Percentiles rank a stretch among this genome's conserved stretches.
Evolutionary conservation across 1,284 basidiomycete species (phyloP).

Genomic region (Heliocybe sulcata): DNA sequence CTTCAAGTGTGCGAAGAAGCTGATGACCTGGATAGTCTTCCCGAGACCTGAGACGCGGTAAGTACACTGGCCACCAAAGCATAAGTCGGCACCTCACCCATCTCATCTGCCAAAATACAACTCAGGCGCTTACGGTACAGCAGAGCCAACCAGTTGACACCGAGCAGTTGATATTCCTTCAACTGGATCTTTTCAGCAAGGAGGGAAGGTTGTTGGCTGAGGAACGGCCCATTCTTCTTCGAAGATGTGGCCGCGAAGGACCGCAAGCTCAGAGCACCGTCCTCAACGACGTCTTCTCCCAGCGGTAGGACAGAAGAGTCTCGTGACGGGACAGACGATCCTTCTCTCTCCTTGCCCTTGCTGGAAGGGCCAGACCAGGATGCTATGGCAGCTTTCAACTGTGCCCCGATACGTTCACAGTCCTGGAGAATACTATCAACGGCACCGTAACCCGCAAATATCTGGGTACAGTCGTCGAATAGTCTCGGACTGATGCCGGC

Average conservation of each 20-base stretch:
- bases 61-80: slow-evolving; percentile 4
- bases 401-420: slow-evolving; percentile 81
- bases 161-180: slow-evolving; percentile 96
- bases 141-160: slow-evolving; percentile 96
- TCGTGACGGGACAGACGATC: slow-evolving; percentile 9
- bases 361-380: slow-evolving; percentile 59
- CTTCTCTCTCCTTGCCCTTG: slow-evolving; percentile 36
- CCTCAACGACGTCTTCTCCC: slow-evolving; percentile 34
- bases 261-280: slow-evolving; percentile 56
- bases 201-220: slow-evolving; percentile 70
- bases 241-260: slow-evolving; percentile 36
- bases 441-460: slow-evolving; percentile 86
- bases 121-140: slow-evolving; percentile 78
- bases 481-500: slow-evolving; percentile 83
- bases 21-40: slow-evolving; percentile 98
- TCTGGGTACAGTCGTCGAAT: slow-evolving; percentile 85
- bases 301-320: slow-evolving; percentile 16
- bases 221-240: slow-evolving; percentile 50
- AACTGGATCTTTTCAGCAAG: slow-evolving; percentile 70
- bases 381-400: slow-evolving; percentile 61
- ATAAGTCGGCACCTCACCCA: slow-evolving; percentile 57
- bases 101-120: slow-evolving; percentile 97
- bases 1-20: slow-evolving; percentile 89
- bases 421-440: slow-evolving; percentile 87
- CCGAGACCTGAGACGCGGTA: slow-evolving; percentile 66